Evolutionary conservation across 768 basidiomycete species (phyloP).

Genomic region (Baorangia bicolor): DNA sequence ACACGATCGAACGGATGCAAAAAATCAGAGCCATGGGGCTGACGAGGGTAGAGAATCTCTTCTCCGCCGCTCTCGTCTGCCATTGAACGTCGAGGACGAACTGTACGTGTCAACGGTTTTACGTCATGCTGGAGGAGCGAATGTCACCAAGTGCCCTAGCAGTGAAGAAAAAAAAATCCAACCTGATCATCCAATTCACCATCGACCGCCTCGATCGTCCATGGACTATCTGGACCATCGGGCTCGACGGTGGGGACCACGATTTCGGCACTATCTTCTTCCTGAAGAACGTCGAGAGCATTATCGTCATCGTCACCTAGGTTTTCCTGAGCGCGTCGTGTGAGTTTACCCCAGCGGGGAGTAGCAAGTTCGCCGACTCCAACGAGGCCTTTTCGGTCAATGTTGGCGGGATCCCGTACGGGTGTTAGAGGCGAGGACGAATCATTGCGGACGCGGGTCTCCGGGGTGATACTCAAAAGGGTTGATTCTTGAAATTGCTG

Average conservation of each 20-base stretch:
- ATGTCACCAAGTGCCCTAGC: neutral
- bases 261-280: slow-evolving; percentile 34
- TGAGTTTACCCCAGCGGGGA: slow-evolving; percentile 82
- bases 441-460: slow-evolving; percentile 48
- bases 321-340: slow-evolving; percentile 36
- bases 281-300: slow-evolving; percentile 28
- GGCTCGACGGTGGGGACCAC: slow-evolving; percentile 41
- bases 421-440: slow-evolving; percentile 71
- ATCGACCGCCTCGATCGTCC: slow-evolving; percentile 87
- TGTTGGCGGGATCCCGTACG: slow-evolving; percentile 69
- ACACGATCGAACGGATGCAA: slow-evolving; percentile 34
- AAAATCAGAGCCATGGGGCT: slow-evolving; percentile 36
- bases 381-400: slow-evolving; percentile 84
- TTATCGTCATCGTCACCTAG: slow-evolving; percentile 42
- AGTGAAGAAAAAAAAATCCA: slow-evolving; percentile 17
- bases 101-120: slow-evolving; percentile 44
- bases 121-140: slow-evolving; percentile 40
- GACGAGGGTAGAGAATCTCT: slow-evolving; percentile 85
- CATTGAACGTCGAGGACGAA: slow-evolving; percentile 62
- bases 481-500: slow-evolving; percentile 39
- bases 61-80: slow-evolving; percentile 88
- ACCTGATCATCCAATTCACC: slow-evolving; percentile 76
- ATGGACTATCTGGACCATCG: slow-evolving; percentile 71
- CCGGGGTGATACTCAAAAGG: slow-evolving; percentile 58
- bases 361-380: slow-evolving; percentile 96